Base-by-base conservation (phyloP, 2,329 filamentous ascomycete species). In the Stagonosporopsis vannaccii region DNA sequence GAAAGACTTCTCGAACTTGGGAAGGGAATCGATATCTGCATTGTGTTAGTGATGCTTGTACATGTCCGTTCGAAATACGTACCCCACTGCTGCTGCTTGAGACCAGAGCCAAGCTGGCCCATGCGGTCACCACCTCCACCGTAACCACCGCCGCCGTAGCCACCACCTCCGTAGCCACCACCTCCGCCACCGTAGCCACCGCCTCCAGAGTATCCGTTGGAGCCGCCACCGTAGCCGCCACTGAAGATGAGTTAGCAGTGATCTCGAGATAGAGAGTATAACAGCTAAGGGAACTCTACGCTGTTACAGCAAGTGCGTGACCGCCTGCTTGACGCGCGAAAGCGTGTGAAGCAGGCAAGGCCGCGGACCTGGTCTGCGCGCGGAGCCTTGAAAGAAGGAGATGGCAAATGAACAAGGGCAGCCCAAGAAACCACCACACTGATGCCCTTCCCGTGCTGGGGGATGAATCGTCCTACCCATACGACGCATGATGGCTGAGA, bases 1-100 rank as follows among this genome's bases (percentile, higher is more conserved):
- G 82, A 99, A 99, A 8, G 91, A 93, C 81, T 99, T 99, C 77
- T 99, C 95, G 81, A 99, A 99, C 80, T 98, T 98, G 69, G 95
- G 94, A 41, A 99, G 75, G 6, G 88, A 77, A 72, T 77, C 82
- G 50, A 95, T 70, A 75, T 99, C 95, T 95, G 65, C 19, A n/a
- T 53, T 22, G 23, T 54, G 61, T 77, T 66, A 74, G 70, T 62
- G 60, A 13, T 15, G 36, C 44, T 15, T 23, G 3, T 6, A 9
- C 33, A 15, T 17, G 15, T n/a, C 9, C 4, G 13, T n/a, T 15
- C 17, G n/a, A 26, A 57, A 33, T 55, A 84, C 90, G 78, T 81
- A 94, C 91, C 91, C 90, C 91, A 99, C 62, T 87, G 84, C 75
- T 97, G 95, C 72, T 89, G 87, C 82, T 96, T 94, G 66, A 99